A percentile compares a stretch with the other conserved stretches of the same genome.
Evolutionary conservation across 768 basidiomycete genomes (phyloP).

Genomic region (Phlegmacium glaucopus): DNA sequence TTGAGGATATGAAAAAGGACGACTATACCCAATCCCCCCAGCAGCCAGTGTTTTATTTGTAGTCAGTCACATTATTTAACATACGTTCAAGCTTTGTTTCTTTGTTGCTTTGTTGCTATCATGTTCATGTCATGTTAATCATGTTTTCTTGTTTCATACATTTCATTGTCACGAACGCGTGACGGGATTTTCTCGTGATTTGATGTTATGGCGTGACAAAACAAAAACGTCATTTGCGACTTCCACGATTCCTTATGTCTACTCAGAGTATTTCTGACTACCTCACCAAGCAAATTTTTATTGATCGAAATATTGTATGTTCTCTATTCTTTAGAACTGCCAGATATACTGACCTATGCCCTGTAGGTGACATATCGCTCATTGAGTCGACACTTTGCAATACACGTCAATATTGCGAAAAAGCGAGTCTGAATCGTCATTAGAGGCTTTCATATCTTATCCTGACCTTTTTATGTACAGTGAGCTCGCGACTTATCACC

Average conservation of each 20-base stretch:
- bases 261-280: slow-evolving; percentile 41
- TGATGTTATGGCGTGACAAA: neutral
- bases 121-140: too few species aligned
- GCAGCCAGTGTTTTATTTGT: too few species aligned
- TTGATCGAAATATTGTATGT: slow-evolving; percentile 45
- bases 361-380: slow-evolving; percentile 77
- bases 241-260: slow-evolving; percentile 30
- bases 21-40: too few species aligned
- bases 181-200: slow-evolving; percentile 6
- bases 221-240: neutral
- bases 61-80: neutral
- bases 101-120: slow-evolving; percentile 2
- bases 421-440: slow-evolving; percentile 43
- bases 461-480: slow-evolving; percentile 32
- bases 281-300: slow-evolving; percentile 48
- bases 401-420: slow-evolving; percentile 79
- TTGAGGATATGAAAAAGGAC: slow-evolving; percentile 1
- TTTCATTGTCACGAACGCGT: slow-evolving; percentile 27
- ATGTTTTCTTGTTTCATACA: too few species aligned
- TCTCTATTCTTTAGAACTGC: neutral
- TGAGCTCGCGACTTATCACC: slow-evolving; percentile 59
- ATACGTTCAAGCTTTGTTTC: neutral
- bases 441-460: neutral
- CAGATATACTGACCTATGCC: neutral
- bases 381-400: slow-evolving; percentile 63